Evolutionary conservation across 2,329 filamentous ascomycete genomes (phyloP).

Genomic region (Macroventuria anomochaeta): DNA sequence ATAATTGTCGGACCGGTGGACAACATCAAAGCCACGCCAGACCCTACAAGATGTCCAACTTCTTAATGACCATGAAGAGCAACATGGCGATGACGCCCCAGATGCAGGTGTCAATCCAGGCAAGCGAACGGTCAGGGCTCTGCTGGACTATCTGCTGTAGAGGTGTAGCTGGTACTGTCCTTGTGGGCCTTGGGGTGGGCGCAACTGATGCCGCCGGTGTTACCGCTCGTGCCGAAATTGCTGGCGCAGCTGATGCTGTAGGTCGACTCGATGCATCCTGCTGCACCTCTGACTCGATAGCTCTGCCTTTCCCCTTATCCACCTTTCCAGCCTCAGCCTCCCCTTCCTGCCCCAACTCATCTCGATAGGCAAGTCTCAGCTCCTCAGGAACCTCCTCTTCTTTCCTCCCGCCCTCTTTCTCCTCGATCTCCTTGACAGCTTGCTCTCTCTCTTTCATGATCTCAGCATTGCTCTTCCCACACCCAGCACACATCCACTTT

Average conservation of each 20-base stretch:
- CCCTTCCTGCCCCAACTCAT: constrained; percentile 65
- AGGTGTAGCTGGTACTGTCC: constrained; percentile 21
- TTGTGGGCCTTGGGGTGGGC: constrained; percentile 19
- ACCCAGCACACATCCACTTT: constrained; percentile 72
- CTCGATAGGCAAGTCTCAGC: constrained; percentile 72
- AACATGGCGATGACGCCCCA: constrained; percentile 73
- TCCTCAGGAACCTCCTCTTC: constrained; percentile 60
- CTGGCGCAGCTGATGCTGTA: constrained; percentile 17
- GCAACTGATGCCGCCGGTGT: not conserved
- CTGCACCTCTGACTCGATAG: constrained; percentile 9
- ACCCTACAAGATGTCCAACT: constrained; percentile 39
- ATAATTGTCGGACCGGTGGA: not conserved
- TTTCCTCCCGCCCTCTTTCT: constrained; percentile 50
- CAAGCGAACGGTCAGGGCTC: constrained; percentile 62
- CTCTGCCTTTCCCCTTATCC: constrained; percentile 34
- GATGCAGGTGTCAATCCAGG: constrained; percentile 85
- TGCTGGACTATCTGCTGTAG: constrained; percentile 35
- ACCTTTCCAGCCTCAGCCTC: constrained; percentile 17
- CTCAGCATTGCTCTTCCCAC: constrained; percentile 73
- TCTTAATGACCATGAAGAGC: constrained; percentile 69
- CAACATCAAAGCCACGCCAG: not conserved
- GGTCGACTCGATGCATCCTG: not conserved
- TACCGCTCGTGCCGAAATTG: not conserved
- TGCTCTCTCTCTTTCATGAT: constrained; percentile 75
- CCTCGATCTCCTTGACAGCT: constrained; percentile 56